Base-by-base conservation (phyloP, 208 protist genomes). In the Acanthamoeba lenticulata region DNA sequence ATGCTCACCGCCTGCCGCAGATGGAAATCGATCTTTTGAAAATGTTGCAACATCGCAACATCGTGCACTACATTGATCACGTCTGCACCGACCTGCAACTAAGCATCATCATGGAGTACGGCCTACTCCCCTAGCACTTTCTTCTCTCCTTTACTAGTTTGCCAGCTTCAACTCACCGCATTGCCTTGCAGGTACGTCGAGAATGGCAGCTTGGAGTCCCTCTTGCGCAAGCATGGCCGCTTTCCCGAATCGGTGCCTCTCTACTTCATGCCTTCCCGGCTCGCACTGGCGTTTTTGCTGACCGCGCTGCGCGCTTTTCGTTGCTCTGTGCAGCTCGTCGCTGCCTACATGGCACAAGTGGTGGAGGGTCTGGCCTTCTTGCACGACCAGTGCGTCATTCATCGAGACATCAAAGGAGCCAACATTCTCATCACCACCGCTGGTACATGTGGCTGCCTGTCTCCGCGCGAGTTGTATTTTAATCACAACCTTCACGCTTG, bases 361-460 rank as follows among this genome's bases (percentile, higher is more conserved):
- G 94, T 99, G 13, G 91, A 96, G 42, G 98, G 98, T 24, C 94
- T 99, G 9, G 86, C 96, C 21, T 99, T 98, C 90, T 77, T 99
- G 1, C 98, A 99, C 92, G 89, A 95, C 19, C 97, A 98, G 69
- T 97, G 95, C 96, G 97, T 98, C 17, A 97, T 98, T 77, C 98
- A 98, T 91, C 15, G 97, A 55, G 98, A 98, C 91, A 98, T 98
- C 86, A 98, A 98, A 62, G 98, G 97, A 27, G 98, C 98, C 32
- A 98, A 98, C 94, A 97, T 98, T 85, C 94, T 98, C 15, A 96
- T 96, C 29, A 98, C 96, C 19, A 98, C 97, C 49, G 96, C 96
- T 2, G 97, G 97, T 74, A 95, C 36, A n/a, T 92, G 5, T 49
- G 36, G n/a, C 36, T n/a, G n/a, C n/a, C n/a, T n/a, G n/a, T n/a